Conservation (phyloP, 306 rosid species). For the Ziziphus jujuba region DNA sequence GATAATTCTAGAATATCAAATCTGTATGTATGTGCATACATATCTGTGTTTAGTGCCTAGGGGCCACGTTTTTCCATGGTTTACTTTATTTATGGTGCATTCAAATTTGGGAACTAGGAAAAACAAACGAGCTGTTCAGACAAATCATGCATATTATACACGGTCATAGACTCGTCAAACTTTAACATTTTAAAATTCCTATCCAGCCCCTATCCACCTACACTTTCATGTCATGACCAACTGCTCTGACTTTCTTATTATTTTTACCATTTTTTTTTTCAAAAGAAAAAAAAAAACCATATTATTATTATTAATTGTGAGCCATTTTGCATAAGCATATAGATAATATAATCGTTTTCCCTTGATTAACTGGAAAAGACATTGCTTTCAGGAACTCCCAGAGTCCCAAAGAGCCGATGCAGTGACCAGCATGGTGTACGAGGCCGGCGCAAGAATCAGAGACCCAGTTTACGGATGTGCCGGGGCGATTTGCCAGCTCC, state of each 20-base stretch:
- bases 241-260: neutral
- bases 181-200: too few species aligned
- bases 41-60: neutral
- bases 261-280: too few species aligned
- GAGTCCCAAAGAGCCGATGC: constrained; percentile 89
- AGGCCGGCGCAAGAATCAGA: constrained; percentile 85
- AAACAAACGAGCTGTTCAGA: constrained; percentile 17
- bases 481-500: constrained; percentile 86
- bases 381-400: constrained; percentile 87
- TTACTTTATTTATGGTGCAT: neutral
- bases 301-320: too few species aligned
- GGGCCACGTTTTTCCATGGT: too few species aligned
- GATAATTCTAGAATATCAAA: too few species aligned
- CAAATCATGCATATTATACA: too few species aligned
- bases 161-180: too few species aligned
- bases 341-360: too few species aligned
- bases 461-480: constrained; percentile 90
- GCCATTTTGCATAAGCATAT: too few species aligned
- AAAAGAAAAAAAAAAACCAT: too few species aligned
- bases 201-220: neutral
- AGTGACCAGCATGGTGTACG: constrained; percentile 96
- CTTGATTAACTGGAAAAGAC: too few species aligned
- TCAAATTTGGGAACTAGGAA: constrained; percentile 21
- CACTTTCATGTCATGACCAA: neutral
- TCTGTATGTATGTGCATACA: too few species aligned